Base-by-base conservation (phyloP, 2,329 filamentous ascomycete genomes). In the Pestalotiopsis sp. region DNA sequence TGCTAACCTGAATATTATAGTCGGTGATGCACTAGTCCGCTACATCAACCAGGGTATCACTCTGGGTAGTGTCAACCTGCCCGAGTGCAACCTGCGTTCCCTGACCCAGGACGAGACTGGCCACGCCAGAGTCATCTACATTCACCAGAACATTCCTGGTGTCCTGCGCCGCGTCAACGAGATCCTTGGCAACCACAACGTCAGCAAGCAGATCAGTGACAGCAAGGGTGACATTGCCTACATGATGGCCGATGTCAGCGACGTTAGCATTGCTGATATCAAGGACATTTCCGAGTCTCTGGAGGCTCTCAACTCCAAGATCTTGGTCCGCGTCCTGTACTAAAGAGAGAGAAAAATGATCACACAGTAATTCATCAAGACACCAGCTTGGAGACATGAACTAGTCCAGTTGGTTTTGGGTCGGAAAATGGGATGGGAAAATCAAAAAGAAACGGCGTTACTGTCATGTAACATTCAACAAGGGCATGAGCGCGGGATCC, bases 191-290 rank as follows among this genome's bases (percentile, higher is more conserved):
- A 91, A 97, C 77, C 95, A 99, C 85, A 99, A 99, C 80, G 95
- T 99, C 75, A 95, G 98, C 84, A 98, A 98, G 87, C 96, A 99
- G 83, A 98, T 97, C 85, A 96, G 93, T 65, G 96, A 98, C 80
- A 97, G 93, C 82, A 92, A 92, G 84, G 95, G 94, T 74, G 95
- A 98, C 79, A 88, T 96, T 73, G 96, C 96, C 23, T 99, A 99
- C 80, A 86, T 99, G 71, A 98, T 99, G 95, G 96, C 96, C 7
- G 96, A 99, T 83, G 92, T 99, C 76, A 97, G 94, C 83, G 90
- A 92, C 71, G 94, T 98, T 74, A 90, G 92, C 76, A 87, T 89
- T 65, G 86, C 86, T 56, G 92, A 97, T 77, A 94, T 98, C 79
- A 95, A 93, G 82, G 91, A 94, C 70, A 90, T 99, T 67, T 94